Conservation (phyloP, 495 filamentous ascomycete genomes). For the Daldinia grandis region DNA sequence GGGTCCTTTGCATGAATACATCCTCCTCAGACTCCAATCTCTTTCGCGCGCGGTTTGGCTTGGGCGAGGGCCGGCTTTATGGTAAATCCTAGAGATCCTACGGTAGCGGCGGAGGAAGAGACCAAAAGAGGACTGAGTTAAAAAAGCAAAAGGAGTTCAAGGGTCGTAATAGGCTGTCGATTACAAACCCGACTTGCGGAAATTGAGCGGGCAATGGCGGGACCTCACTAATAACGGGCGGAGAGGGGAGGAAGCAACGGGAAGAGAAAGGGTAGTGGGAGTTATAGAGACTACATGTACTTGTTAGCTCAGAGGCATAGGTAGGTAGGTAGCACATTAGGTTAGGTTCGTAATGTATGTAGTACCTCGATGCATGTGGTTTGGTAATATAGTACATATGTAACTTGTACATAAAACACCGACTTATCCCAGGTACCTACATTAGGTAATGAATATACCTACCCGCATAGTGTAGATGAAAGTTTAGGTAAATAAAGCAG, state of each 20-base stretch:
- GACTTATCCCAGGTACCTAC: no score
- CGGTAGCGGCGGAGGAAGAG: slow-evolving; percentile 36
- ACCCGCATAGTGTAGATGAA: neutral
- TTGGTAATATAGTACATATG: slow-evolving; percentile 9
- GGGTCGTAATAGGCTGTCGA: slow-evolving; percentile 24
- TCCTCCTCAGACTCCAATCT: slow-evolving; percentile 20
- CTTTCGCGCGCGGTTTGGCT: slow-evolving; percentile 9
- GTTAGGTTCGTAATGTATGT: no score
- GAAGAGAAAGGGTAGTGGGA: neutral
- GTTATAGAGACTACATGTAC: no score
- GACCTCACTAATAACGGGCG: slow-evolving; percentile 31
- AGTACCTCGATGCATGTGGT: neutral
- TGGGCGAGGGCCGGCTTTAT: neutral
- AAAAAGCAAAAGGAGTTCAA: slow-evolving; percentile 19
- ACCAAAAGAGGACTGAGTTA: slow-evolving; percentile 32
- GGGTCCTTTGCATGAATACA: slow-evolving; percentile 25
- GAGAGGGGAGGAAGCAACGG: slow-evolving; percentile 33
- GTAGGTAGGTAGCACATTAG: no score
- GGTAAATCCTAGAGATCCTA: slow-evolving; percentile 17
- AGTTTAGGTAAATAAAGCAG: neutral
- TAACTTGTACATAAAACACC: neutral
- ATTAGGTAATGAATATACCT: no score
- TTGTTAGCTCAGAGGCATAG: no score
- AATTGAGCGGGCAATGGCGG: slow-evolving; percentile 39
- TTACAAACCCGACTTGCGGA: slow-evolving; percentile 22